Conservation (phyloP, 1,284 basidiomycete species). For the Cutaneotrichosporon cutaneum region DNA sequence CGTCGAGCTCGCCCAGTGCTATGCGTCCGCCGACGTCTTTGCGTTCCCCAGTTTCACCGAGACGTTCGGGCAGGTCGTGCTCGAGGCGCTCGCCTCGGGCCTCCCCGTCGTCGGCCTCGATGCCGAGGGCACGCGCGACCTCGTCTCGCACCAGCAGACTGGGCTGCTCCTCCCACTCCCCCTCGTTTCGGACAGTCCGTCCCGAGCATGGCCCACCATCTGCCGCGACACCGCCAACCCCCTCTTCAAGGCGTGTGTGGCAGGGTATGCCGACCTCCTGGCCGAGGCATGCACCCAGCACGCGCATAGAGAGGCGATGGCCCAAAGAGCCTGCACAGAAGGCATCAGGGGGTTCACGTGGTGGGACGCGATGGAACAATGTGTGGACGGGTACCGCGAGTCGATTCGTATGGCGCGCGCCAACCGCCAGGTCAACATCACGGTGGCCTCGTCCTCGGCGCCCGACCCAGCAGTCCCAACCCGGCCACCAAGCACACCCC, state of each 20-base stretch:
- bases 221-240: slow-evolving; percentile 43
- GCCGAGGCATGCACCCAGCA: slow-evolving; percentile 48
- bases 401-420: slow-evolving; percentile 36
- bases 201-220: slow-evolving; percentile 41
- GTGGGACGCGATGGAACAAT: slow-evolving; percentile 60
- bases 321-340: slow-evolving; percentile 49
- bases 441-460: not conserved
- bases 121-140: slow-evolving; percentile 61
- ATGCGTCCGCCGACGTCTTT: slow-evolving; percentile 60
- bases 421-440: not conserved
- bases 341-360: slow-evolving; percentile 56
- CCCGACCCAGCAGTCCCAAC: not conserved
- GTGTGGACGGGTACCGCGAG: slow-evolving; percentile 58
- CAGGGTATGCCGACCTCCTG: slow-evolving; percentile 55
- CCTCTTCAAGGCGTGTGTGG: slow-evolving; percentile 49
- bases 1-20: slow-evolving; percentile 54
- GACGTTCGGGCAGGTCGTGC: slow-evolving; percentile 61
- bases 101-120: slow-evolving; percentile 60
- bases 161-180: slow-evolving; percentile 55
- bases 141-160: slow-evolving; percentile 56
- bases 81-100: slow-evolving; percentile 60
- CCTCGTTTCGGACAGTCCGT: slow-evolving; percentile 16
- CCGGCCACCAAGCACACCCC: not conserved
- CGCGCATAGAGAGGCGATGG: slow-evolving; percentile 53
- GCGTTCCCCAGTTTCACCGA: slow-evolving; percentile 60